Base-by-base conservation (phyloP, 768 basidiomycete species). In the Paxillus rubicundulus region DNA sequence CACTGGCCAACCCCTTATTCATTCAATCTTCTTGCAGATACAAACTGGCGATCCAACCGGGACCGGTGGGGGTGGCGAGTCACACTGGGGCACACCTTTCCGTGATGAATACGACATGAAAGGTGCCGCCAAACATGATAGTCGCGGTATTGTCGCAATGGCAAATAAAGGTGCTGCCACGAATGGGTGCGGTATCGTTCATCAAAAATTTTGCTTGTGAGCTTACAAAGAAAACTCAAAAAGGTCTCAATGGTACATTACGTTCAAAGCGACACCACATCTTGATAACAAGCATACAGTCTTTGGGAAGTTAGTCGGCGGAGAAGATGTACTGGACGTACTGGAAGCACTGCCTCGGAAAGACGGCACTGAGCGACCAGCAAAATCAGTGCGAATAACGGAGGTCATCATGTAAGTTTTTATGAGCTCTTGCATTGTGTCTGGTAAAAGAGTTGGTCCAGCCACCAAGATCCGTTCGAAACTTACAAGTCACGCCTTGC, bases 31-130 rank as follows among this genome's bases (percentile, higher is more conserved):
- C 9, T 13, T 17, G 2, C 54, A 94, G 93, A 83, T 94, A n/a
- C 96, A 98, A 81, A 94, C 94, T 2, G 97, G 97, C 30, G 97
- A 99, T 66, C 97, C 97, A 6, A 92, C 92, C 1, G 96, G 97
- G 2, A 98, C 94, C 2, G 97, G 97, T 1, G 76, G 89, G 28
- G 97, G 97, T 9, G 97, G 97, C 5, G 79, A 92, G 60, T 93
- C 91, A 6, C 84, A 84, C 66, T 98, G 97, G 97, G 94, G 92
- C 1, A 92, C 87, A 14, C 90, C 93, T 9, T 99, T 99, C 73
- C 83, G 95, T 51, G 97, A 99, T 63, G 97, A 99, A 70, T 82
- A 89, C 64, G 88, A 91, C 62, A 62, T 90, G 54, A 92, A 92
- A 66, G 87, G 86, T 45, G 94, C 96, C 1, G 90, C 85, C 5